Evolutionary conservation across 2,329 filamentous ascomycete genomes (phyloP).

Genomic region (Arthrobotrys pseudoclavata): DNA sequence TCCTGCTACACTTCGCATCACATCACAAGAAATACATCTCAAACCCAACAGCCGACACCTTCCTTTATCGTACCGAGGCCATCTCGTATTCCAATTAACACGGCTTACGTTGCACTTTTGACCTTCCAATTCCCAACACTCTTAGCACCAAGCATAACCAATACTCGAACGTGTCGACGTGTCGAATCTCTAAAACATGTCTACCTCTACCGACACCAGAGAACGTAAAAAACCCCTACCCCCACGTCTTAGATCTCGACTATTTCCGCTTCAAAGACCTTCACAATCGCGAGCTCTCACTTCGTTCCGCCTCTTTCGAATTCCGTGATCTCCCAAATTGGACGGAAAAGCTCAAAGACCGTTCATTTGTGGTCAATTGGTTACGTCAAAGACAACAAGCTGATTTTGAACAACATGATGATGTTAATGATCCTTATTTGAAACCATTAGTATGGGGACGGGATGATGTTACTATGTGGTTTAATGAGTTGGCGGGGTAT

Average conservation of each 20-base stretch:
- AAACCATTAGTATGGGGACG: slow-evolving; percentile 8
- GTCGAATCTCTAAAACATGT: background rate
- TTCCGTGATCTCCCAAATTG: slow-evolving; percentile 13
- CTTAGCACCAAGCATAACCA: too few relatives aligned
- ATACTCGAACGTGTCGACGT: too few relatives aligned
- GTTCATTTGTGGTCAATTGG: background rate
- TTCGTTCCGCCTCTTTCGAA: slow-evolving; percentile 2
- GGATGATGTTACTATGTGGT: slow-evolving; percentile 11
- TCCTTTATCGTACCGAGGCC: too few relatives aligned
- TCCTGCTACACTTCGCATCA: too few relatives aligned
- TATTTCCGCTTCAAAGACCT: background rate
- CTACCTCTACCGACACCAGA: background rate
- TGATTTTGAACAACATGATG: background rate
- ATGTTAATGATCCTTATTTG: background rate
- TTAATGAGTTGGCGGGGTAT: slow-evolving; percentile 31
- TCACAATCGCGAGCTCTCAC: background rate
- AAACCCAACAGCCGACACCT: too few relatives aligned
- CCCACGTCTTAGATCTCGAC: background rate
- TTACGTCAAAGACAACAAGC: background rate
- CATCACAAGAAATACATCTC: too few relatives aligned
- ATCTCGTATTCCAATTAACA: too few relatives aligned
- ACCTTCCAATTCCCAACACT: too few relatives aligned
- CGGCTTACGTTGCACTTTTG: too few relatives aligned
- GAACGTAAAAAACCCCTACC: slow-evolving; percentile 10
- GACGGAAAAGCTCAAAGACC: slow-evolving; percentile 14